Base-by-base conservation (phyloP, 441 rosid genomes). In the Viola pubescens region DNA sequence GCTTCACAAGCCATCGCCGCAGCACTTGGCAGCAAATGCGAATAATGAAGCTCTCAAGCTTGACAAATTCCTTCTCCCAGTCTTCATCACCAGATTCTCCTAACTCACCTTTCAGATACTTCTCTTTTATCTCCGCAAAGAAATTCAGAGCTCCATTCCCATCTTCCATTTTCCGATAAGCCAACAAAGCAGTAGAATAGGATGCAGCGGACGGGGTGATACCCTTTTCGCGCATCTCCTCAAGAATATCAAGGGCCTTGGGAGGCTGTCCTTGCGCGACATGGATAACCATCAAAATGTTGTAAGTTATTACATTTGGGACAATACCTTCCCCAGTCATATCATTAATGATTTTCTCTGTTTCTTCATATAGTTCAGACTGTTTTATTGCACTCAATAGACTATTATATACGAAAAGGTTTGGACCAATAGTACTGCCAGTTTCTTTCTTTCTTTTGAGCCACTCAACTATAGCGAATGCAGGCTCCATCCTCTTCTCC, bases 381-480 rank as follows among this genome's bases (percentile, higher is more conserved):
- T 81, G 81, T 69, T 85, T 91, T 70, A 80, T 74, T 0, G 83
- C 97, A 75, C 86, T 85, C 78, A 91, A 75, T 65, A 91, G 75
- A 63, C 89, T 80, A 60, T 87, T 87, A 51, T 87, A 85, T 71
- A 88, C 70, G 70, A 81, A 85, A 51, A 81, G 79, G 62, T 89
- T 85, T 4, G 94, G 96, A 69, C 82, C 81, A 2, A 74, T 60
- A 52, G 9, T 49, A 47, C 86, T 77, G 2, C 76, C 74, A 26
- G 81, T 74, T 72, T 82, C 88, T 51, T 63, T 81, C 76, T 80
- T 87, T 73, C 74, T 78, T 78, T 80, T 82, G 49, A 91, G 91
- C 95, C 96, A 91, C 60, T 79, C 80, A 53, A 89, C 84, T 54
- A 91, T 77, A 3, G 95, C 91, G 56, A 87, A 40, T 1, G 97